A percentile compares a stretch with the other conserved stretches of the same genome.
These are phyloP conservation scores for Monosporascus ibericus DNA, from an alignment of 2,329 filamentous ascomycete genomes.

Conservation along the genomic window DNA sequence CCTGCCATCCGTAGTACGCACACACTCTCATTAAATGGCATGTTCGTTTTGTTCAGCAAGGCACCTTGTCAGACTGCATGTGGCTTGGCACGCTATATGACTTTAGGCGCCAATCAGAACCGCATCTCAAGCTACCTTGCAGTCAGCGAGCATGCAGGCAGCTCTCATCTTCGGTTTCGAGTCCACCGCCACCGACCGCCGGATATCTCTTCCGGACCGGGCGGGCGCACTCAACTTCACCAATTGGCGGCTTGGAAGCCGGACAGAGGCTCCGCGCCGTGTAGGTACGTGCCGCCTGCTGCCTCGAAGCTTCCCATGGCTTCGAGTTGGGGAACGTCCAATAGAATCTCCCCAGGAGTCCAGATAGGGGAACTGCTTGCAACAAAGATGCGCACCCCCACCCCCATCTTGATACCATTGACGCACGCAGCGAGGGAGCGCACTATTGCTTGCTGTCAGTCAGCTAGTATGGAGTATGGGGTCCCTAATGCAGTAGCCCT, in stretches of 20 bases:
- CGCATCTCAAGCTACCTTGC: not conserved
- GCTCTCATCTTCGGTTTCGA: too few species aligned
- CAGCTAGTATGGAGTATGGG: too few species aligned
- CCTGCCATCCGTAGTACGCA: too few species aligned
- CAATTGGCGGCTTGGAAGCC: too few species aligned
- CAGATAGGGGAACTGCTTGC: not conserved
- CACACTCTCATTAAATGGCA: not conserved
- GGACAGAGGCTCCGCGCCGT: not conserved
- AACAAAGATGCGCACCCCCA: not conserved
- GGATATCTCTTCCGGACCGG: too few species aligned
- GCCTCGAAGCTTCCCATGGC: not conserved
- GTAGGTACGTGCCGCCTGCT: not conserved
- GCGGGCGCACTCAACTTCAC: too few species aligned
- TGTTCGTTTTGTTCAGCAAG: not conserved
- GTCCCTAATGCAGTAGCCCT: too few species aligned
- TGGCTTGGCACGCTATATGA: not conserved
- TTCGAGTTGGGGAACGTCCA: not conserved
- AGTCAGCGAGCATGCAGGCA: not conserved
- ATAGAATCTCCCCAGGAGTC: not conserved
- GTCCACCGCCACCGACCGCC: too few species aligned
- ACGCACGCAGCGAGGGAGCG: too few species aligned
- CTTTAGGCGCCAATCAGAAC: not conserved
- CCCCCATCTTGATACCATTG: too few species aligned
- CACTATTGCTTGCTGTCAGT: too few species aligned
- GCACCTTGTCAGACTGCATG: not conserved